These are phyloP conservation scores for Pythium dissotocum DNA, from an alignment of 352 stramenopile species.

Conservation along the genomic window DNA sequence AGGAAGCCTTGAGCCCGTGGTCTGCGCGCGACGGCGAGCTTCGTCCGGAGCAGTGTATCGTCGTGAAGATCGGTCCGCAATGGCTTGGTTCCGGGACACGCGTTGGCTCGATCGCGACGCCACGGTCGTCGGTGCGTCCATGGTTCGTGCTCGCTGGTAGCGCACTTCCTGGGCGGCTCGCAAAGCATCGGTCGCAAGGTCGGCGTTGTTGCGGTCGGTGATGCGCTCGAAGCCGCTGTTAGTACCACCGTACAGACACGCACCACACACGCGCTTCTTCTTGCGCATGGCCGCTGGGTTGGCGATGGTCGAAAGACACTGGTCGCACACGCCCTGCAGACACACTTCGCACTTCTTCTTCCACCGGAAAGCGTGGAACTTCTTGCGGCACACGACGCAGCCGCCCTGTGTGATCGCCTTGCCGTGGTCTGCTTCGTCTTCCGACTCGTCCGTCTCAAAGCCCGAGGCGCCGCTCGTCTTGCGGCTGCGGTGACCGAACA, in stretches of 20 bases:
- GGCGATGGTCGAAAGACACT: constrained; percentile 61
- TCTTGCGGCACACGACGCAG: constrained; percentile 60
- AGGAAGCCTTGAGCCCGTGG: neutral
- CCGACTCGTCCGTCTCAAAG: constrained; percentile 15
- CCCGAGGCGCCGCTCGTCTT: constrained; percentile 23
- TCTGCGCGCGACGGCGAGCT: constrained; percentile 13
- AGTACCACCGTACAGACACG: constrained; percentile 60
- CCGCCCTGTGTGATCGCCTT: constrained; percentile 27
- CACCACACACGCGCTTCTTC: constrained; percentile 71
- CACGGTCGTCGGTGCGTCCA: neutral
- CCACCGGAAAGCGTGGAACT: constrained; percentile 77
- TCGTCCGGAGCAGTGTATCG: constrained; percentile 23
- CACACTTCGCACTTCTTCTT: constrained; percentile 71
- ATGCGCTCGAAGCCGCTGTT: constrained; percentile 28
- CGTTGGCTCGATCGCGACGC: neutral
- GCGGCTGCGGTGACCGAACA: constrained; percentile 22
- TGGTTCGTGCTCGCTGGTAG: constrained; percentile 2
- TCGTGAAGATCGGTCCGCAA: constrained; percentile 15
- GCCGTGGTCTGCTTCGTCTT: constrained; percentile 30
- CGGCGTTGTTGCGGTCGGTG: constrained; percentile 8
- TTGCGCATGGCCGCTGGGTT: constrained; percentile 47
- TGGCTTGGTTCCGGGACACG: neutral
- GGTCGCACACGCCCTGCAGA: constrained; percentile 55
- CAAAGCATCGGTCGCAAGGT: constrained; percentile 17
- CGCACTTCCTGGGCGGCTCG: constrained; percentile 10